Conservation (phyloP, 148 eudicot genomes). For the Oxyria digyna region DNA sequence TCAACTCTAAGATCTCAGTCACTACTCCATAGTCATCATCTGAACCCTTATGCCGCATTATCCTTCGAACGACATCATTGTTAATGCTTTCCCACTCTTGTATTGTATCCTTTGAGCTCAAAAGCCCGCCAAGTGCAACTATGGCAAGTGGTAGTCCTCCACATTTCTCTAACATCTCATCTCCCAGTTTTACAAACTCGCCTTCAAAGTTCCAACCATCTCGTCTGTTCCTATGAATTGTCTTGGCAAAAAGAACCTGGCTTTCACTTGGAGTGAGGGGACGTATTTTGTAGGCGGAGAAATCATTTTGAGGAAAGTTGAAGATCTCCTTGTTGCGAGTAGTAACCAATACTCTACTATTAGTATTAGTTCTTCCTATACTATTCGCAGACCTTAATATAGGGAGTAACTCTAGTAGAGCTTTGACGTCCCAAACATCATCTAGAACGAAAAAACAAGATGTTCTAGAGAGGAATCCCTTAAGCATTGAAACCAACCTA, state of each 20-base stretch:
- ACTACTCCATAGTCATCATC: constrained; percentile 1
- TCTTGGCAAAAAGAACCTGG: not conserved
- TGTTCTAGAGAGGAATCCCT: not conserved
- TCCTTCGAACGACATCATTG: constrained; percentile 1
- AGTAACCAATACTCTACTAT: not conserved
- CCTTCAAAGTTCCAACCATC: not conserved
- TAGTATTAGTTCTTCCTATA: too few relatives aligned
- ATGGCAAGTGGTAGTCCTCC: constrained; percentile 6
- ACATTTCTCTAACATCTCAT: constrained; percentile 8
- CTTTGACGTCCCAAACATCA: constrained; percentile 11
- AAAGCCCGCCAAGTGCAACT: not conserved
- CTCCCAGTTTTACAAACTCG: not conserved
- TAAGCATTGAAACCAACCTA: too few relatives aligned
- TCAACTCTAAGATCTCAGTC: constrained; percentile 6
- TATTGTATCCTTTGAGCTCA: not conserved
- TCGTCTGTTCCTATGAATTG: not conserved
- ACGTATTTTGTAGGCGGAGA: not conserved
- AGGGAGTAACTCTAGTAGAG: not conserved
- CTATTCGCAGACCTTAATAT: too few relatives aligned
- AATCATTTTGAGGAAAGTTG: not conserved
- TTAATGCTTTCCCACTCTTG: not conserved
- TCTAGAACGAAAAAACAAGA: constrained; percentile 14
- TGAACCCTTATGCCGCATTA: not conserved
- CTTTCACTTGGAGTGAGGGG: not conserved
- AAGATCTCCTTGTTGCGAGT: not conserved